A percentile compares a stretch with the other conserved stretches of the same genome.
phyloP scores from a whole-genome alignment of 345 rosid genomes.

The Arabidopsis suecica region DNA sequence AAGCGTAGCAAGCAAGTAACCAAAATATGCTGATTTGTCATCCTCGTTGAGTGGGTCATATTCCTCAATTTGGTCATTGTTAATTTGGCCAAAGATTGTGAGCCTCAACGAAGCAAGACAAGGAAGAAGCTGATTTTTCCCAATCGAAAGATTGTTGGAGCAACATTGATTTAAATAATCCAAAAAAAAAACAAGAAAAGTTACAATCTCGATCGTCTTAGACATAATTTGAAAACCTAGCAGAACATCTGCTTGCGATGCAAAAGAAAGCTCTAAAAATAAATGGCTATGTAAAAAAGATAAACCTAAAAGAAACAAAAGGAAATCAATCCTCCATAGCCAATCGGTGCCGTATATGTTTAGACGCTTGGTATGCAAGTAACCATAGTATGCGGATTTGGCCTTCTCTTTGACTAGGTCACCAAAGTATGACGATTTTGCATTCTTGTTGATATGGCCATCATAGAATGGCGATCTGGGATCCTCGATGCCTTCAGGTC shows the following conservation, averaged over 20 bases:
- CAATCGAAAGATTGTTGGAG: too few species aligned
- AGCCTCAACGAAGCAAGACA: too few species aligned
- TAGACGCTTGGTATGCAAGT: neutral
- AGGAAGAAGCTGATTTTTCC: too few species aligned
- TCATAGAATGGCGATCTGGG: too few species aligned
- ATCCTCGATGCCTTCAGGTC: too few species aligned
- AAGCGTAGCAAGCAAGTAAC: too few species aligned
- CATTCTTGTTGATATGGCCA: neutral
- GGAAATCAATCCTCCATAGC: conserved; percentile 19
- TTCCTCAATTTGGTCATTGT: too few species aligned
- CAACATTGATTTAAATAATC: neutral
- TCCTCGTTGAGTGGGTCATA: too few species aligned
- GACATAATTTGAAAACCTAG: neutral
- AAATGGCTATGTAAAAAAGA: conserved; percentile 5
- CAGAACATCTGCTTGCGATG: neutral
- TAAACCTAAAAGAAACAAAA: neutral
- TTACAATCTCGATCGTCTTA: neutral
- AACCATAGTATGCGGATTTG: neutral
- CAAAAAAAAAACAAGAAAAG: neutral
- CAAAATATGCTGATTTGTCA: too few species aligned
- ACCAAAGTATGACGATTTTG: neutral
- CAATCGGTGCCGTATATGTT: neutral
- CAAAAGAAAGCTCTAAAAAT: neutral
- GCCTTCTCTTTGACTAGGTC: neutral
- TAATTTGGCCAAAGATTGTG: too few species aligned